Evolutionary conservation across 805 yeast species (phyloP), one percentile per base, ranked within the genome.

Genomic region (Candida rishiriensis): DNA sequence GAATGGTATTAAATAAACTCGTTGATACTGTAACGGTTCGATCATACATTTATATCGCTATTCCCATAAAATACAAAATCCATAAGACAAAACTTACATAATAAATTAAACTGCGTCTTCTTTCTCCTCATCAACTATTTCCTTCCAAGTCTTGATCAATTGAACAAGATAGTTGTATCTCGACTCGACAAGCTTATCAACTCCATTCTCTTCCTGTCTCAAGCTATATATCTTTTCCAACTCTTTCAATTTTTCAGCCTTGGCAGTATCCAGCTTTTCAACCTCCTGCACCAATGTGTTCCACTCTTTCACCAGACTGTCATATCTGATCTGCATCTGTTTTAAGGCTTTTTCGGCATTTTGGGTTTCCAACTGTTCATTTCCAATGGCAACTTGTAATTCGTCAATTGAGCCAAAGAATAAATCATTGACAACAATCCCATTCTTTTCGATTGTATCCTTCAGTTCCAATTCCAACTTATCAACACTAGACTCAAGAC

Each of bases 341-440:
- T 29, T 29, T 12, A 40, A 21, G 26, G 4, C 7, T 21, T 21
- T 21, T 7, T 21, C 26, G 7, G 26, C 26, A 21, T 21, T 4
- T 21, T 21, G 26, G 7, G 26, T 21, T 7, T 21, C 26, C 26
- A 21, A 7, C 7, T 21, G 7, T 5, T 4, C 26, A 21, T 21
- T 7, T 7, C 7, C 52, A 1, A 65, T 46, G 8, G 66, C 46
- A 6, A 48, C 50, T 10, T 60, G 61, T 17, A 69, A 53, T 15
- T 66, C 63, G 11, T 50, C 38, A 51, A 55, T 50, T 63, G 63
- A 39, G 57, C 60, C 2, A 43, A 48, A 43, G 66, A 63, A 40
- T 60, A 53, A 16, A 40, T 48, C 45, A 56, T 63, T 37, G 65
- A 54, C 32, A 57, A 52, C 30, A 46, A 45, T 18, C 6, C 51